A percentile compares a stretch with the other conserved stretches of the same genome.
These are phyloP conservation scores for Lichtheimia hyalospora DNA, from an alignment of 371 early-diverging fungal genomes.

Conservation along the genomic window DNA sequence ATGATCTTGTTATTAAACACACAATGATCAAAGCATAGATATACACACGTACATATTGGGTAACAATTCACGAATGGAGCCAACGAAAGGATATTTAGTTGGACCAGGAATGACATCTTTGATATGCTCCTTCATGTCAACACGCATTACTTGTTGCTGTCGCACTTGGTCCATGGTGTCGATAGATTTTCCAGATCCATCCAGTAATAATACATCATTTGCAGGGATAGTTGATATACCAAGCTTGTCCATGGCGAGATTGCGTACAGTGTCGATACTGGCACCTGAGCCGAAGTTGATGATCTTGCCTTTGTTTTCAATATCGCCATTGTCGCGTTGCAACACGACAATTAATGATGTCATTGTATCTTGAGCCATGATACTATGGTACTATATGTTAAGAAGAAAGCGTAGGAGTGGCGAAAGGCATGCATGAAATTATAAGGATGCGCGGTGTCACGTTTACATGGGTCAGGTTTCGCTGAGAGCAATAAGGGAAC, in stretches of 20 bases:
- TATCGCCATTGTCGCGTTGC: constrained; percentile 16
- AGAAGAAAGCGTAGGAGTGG: too few relatives aligned
- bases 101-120: constrained; percentile 29
- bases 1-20: not conserved
- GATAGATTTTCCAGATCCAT: constrained; percentile 13
- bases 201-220: constrained; percentile 16
- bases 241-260: constrained; percentile 27
- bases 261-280: constrained; percentile 24
- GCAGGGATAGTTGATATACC: constrained; percentile 14
- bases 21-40: not conserved
- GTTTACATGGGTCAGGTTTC: too few relatives aligned
- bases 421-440: too few relatives aligned
- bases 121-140: constrained; percentile 22
- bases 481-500: too few relatives aligned
- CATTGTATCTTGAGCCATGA: constrained; percentile 19
- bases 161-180: constrained; percentile 23
- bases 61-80: constrained; percentile 24
- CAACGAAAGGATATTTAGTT: constrained; percentile 23
- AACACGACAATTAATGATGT: constrained; percentile 30
- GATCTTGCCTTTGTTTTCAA: constrained; percentile 21
- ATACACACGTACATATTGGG: constrained; percentile 20
- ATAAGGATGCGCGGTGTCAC: too few relatives aligned
- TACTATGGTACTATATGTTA: not conserved
- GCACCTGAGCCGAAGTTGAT: constrained; percentile 24
- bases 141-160: constrained; percentile 27